Evolutionary conservation across 2,329 filamentous ascomycete genomes (phyloP).

Genomic region (Colletotrichum lini): DNA sequence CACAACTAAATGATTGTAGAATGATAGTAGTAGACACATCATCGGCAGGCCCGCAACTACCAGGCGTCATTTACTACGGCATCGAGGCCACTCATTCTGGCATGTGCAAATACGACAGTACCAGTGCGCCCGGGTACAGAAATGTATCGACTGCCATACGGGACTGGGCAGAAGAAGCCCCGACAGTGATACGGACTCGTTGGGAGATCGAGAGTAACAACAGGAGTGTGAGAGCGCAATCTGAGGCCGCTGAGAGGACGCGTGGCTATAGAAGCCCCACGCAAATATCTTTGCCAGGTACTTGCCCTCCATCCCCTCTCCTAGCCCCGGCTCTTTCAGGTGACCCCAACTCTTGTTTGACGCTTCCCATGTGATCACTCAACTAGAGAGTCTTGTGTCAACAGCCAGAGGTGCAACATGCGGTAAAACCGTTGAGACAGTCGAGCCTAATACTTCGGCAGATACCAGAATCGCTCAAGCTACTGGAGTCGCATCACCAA

Average conservation of each 20-base stretch:
- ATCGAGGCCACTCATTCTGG: conserved; percentile 80
- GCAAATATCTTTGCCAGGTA: conserved; percentile 44
- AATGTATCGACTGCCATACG: conserved; percentile 64
- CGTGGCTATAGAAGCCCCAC: not conserved
- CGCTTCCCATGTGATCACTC: no score
- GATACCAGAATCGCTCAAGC: not conserved
- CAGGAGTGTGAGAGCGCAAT: conserved; percentile 57
- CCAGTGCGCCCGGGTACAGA: conserved; percentile 75
- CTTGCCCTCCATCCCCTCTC: not conserved
- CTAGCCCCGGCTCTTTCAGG: not conserved
- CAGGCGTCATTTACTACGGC: conserved; percentile 80
- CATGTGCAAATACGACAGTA: conserved; percentile 80
- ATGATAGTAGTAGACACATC: conserved; percentile 77
- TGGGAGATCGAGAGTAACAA: conserved; percentile 75
- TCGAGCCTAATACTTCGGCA: not conserved
- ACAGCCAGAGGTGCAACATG: no score
- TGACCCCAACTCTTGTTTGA: not conserved
- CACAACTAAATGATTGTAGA: conserved; percentile 44
- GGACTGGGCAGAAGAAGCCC: conserved; percentile 69
- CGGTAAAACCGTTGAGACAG: not conserved
- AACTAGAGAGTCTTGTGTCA: no score
- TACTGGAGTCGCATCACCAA: conserved; percentile 3
- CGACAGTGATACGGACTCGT: conserved; percentile 66
- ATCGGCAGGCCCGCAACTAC: conserved; percentile 78
- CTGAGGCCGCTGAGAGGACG: conserved; percentile 63